These are phyloP conservation scores for Penicillium bovifimosum DNA, from an alignment of 495 filamentous ascomycete genomes.

Conservation along the genomic window DNA sequence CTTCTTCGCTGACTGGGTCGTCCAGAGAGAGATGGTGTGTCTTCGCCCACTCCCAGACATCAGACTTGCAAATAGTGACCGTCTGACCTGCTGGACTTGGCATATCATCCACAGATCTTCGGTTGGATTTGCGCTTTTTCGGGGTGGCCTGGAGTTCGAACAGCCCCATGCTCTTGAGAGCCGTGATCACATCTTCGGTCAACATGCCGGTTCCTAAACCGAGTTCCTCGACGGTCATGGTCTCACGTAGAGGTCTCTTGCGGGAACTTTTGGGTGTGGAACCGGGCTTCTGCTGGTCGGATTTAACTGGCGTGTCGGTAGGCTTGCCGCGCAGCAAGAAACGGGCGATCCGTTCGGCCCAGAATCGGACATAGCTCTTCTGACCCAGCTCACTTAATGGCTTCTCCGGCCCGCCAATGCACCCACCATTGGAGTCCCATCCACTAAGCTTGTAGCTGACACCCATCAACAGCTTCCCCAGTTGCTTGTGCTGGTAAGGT, in stretches of 20 bases:
- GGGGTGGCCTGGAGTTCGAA: conserved; percentile 52
- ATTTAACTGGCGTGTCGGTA: conserved; percentile 21
- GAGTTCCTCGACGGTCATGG: conserved; percentile 51
- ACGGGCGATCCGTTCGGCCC: conserved; percentile 73
- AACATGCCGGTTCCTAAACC: conserved; percentile 68
- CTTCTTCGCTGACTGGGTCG: conserved; percentile 46
- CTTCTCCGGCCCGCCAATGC: conserved; percentile 89
- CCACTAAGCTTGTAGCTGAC: conserved; percentile 89
- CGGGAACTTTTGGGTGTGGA: conserved; percentile 25
- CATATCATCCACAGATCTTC: conserved; percentile 22
- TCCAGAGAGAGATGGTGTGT: conserved; percentile 34
- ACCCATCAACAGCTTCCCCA: conserved; percentile 87
- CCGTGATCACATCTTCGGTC: conserved; percentile 74
- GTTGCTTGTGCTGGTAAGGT: conserved; percentile 84
- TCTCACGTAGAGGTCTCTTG: conserved; percentile 31
- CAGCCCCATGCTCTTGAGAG: conserved; percentile 72
- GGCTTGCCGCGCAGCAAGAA: conserved; percentile 45
- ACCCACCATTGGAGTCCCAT: conserved; percentile 56
- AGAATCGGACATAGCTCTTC: conserved; percentile 74
- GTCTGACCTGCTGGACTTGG: conserved; percentile 25
- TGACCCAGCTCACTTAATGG: conserved; percentile 80
- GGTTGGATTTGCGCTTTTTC: conserved; percentile 33
- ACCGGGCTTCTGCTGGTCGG: conserved; percentile 25
- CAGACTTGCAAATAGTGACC: conserved; percentile 40
- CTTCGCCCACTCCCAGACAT: conserved; percentile 43